Evolutionary conservation across 139 green algal species (phyloP), one percentile per base, ranked within the genome.

Genomic region (Asterochloris sp.): DNA sequence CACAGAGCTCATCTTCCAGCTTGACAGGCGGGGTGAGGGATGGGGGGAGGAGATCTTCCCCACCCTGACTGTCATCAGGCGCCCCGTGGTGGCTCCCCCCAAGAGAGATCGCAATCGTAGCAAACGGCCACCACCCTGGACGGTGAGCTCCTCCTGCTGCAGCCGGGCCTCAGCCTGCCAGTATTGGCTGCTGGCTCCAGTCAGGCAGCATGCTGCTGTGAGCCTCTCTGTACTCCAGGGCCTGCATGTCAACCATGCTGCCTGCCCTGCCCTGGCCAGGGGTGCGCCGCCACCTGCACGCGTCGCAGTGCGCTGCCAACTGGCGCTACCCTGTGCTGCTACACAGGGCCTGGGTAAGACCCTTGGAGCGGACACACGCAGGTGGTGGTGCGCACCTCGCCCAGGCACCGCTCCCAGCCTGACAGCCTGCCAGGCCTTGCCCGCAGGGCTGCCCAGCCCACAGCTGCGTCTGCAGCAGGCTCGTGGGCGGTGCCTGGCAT

Each of bases 31-130:
- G 38, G 90, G 90, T 1, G 85, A 90, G 13, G 90, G 90, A 15
- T 94, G 90, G 90, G 87, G 78, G 6, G 90, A 94, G 80, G 90
- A 91, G 64, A 87, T 94, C 29, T 79, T 94, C 4, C 90, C 90
- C 0, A 85, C 86, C 73, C 12, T 92, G 0, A 84, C 69, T 12
- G 73, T 93, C 29, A 88, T 91, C 83, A 81, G 87, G 79, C 84
- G 86, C 38, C 78, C 83, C 17, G 26, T 90, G 73, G 67, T 77
- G 26, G 75, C 26, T 24, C 67, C 69, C 64, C 47, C 28, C 29
- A 69, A 63, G 19, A 69, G 78, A 62, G 74, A 74, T 12, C 78
- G 83, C n/a, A 79, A 76, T 24, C 80, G 83, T 15, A 78, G 63
- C 64, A 63, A 17, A 6, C 62, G 64, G 27, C 83, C 83, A n/a